Evolutionary conservation across 768 basidiomycete genomes (phyloP).

Genomic region (Phylloporus sp.): DNA sequence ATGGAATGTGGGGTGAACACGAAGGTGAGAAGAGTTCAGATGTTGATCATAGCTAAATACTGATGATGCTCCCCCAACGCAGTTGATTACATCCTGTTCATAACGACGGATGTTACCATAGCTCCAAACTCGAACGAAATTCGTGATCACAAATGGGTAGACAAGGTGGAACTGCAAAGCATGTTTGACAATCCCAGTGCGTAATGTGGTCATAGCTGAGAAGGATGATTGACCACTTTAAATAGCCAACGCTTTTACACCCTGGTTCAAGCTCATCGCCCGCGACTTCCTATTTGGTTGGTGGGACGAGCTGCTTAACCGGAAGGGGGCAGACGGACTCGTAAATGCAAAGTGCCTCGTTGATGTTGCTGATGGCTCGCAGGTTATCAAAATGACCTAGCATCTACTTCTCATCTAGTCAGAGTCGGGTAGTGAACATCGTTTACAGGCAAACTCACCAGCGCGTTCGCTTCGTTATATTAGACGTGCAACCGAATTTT

Average conservation of each 20-base stretch:
- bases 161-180: conserved; percentile 79
- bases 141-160: conserved; percentile 84
- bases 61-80: conserved; percentile 11
- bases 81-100: conserved; percentile 98
- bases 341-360: conserved; percentile 46
- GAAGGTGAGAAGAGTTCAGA: conserved; percentile 63
- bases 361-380: conserved; percentile 65
- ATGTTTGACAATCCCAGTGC: conserved; percentile 85
- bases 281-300: conserved; percentile 95
- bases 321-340: conserved; percentile 50
- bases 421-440: no score
- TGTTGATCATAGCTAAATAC: not conserved
- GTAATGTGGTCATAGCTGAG: conserved; percentile 15
- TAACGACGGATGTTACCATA: conserved; percentile 83
- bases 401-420: not conserved
- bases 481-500: not conserved
- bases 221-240: not conserved
- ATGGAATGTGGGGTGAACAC: conserved; percentile 96
- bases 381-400: conserved; percentile 64
- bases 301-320: conserved; percentile 88
- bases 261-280: conserved; percentile 99
- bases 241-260: conserved; percentile 85
- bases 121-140: conserved; percentile 87
- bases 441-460: no score
- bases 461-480: no score